Evolutionary conservation across 768 basidiomycete genomes (phyloP).

Genomic region (Lentinula lateritia): DNA sequence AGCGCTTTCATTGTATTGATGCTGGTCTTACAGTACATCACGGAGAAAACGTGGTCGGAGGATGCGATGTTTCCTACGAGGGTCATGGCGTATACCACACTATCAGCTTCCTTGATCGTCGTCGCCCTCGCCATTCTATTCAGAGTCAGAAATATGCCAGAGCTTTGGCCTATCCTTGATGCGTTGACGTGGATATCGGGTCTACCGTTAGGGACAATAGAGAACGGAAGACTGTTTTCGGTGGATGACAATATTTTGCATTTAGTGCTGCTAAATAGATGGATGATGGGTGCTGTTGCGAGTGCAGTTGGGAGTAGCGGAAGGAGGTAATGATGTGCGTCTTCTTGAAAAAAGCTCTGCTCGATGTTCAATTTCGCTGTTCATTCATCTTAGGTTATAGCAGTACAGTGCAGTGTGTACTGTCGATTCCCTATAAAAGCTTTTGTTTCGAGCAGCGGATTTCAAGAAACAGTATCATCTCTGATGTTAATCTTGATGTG

Average conservation of each 20-base stretch:
- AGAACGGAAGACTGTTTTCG: constrained; percentile 19
- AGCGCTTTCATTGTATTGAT: constrained; percentile 10
- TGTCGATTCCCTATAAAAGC: no score
- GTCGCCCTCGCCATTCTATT: constrained; percentile 15
- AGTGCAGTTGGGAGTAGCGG: constrained; percentile 16
- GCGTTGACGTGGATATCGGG: constrained; percentile 20
- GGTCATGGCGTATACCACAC: constrained; percentile 14
- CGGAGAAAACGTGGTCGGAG: constrained; percentile 17
- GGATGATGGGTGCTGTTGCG: constrained; percentile 23
- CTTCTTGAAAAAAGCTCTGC: background rate
- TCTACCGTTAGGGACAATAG: constrained; percentile 19
- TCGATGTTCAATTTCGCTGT: background rate
- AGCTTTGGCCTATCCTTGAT: constrained; percentile 22
- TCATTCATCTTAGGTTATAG: no score
- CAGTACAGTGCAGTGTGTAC: no score
- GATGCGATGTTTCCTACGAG: constrained; percentile 15
- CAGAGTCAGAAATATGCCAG: constrained; percentile 1
- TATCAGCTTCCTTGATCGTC: constrained; percentile 13
- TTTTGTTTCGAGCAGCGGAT: no score
- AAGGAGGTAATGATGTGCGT: background rate
- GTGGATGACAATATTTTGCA: constrained; percentile 19
- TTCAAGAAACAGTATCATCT: no score
- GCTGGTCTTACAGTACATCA: constrained; percentile 11
- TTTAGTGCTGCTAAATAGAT: constrained; percentile 19
- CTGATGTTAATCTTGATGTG: no score